Evolutionary conservation across 306 rosid genomes (phyloP).

Genomic region (Medicago ruthenica): DNA sequence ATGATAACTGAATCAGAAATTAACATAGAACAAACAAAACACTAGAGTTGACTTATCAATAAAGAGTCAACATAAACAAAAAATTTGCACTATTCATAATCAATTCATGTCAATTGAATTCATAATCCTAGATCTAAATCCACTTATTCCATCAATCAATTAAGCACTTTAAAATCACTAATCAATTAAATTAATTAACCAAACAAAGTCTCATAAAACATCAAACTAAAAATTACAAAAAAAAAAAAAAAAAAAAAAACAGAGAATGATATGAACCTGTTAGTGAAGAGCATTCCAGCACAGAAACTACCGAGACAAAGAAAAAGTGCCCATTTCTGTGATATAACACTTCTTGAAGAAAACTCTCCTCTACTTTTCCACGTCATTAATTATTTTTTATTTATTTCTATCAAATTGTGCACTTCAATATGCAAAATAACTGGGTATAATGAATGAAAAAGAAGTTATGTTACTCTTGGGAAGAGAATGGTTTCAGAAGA

Average conservation of each 20-base stretch:
- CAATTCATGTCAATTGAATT: conserved; percentile 27
- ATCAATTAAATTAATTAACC: background rate
- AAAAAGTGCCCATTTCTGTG: conserved; percentile 81
- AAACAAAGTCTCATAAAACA: background rate
- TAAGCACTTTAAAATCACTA: conserved; percentile 14
- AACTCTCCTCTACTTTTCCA: conserved; percentile 85
- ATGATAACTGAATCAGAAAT: conserved; percentile 26
- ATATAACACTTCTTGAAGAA: conserved; percentile 64
- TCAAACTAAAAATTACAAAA: too few relatives aligned
- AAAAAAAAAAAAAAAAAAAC: conserved; percentile 14
- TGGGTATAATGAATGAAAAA: conserved; percentile 28
- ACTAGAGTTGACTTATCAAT: conserved; percentile 38
- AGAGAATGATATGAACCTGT: conserved; percentile 61
- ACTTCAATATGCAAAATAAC: conserved; percentile 34
- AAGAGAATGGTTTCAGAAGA: conserved; percentile 6
- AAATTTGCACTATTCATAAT: conserved; percentile 18
- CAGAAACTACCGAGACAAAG: conserved; percentile 89
- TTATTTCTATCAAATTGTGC: background rate
- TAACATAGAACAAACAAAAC: too few relatives aligned
- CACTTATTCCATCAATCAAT: conserved; percentile 28
- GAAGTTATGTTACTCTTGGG: conserved; percentile 7
- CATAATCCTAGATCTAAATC: conserved; percentile 49
- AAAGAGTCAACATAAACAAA: conserved; percentile 26
- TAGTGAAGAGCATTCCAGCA: conserved; percentile 91
- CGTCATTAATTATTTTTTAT: conserved; percentile 61